A percentile compares a stretch with the other conserved stretches of the same genome.
Conservation (phyloP, 371 early-diverging fungal species). For the Batkoa obscura region DNA sequence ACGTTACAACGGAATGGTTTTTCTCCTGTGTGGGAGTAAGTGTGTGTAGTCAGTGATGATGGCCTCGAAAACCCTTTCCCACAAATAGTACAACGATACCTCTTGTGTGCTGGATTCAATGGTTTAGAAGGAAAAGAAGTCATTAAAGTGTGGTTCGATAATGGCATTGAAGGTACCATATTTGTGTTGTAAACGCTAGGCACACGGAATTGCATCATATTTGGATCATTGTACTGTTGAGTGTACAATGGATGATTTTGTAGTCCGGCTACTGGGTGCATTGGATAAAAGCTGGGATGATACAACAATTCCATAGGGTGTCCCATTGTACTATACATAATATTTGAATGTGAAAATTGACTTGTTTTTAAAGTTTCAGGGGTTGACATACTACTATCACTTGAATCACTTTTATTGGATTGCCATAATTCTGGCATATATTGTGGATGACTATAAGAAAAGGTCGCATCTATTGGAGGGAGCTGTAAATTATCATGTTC, state of each 20-base stretch:
- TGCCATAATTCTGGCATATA: too few relatives aligned
- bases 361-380: not conserved
- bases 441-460: too few relatives aligned
- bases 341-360: not conserved
- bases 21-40: slow-evolving; percentile 19
- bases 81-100: slow-evolving; percentile 48
- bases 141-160: not conserved
- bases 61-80: slow-evolving; percentile 53
- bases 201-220: not conserved
- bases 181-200: too few relatives aligned
- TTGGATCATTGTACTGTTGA: not conserved
- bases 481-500: too few relatives aligned
- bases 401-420: not conserved
- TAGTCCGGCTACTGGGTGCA: too few relatives aligned
- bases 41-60: slow-evolving; percentile 19
- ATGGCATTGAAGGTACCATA: not conserved
- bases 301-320: too few relatives aligned
- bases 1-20: slow-evolving; percentile 18
- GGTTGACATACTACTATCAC: not conserved
- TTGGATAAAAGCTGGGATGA: too few relatives aligned
- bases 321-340: too few relatives aligned
- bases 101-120: not conserved
- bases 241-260: not conserved
- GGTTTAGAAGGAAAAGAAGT: not conserved
- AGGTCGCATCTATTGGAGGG: too few relatives aligned